phyloP scores from a whole-genome alignment of 495 filamentous ascomycete genomes.

The Xylaria cubensis region DNA sequence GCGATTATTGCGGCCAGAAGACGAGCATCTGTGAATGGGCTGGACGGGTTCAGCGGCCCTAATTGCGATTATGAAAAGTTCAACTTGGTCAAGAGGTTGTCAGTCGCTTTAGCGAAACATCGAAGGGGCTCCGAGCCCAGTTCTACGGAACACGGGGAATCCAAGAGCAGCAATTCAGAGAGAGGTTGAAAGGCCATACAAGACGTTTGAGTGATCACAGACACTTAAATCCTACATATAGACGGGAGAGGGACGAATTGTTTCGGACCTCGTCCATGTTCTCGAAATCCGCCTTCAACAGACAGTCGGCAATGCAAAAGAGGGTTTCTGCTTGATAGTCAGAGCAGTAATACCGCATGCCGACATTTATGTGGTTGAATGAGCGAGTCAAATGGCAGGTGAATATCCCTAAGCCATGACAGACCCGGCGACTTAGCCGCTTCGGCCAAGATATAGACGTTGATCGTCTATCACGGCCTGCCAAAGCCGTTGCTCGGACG shows the following conservation, averaged over 20 bases:
- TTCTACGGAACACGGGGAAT: slow-evolving; percentile 31
- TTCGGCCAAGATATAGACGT: not conserved
- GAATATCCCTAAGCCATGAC: not conserved
- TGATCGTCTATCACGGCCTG: not conserved
- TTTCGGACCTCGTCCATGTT: not conserved
- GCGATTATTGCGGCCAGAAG: slow-evolving; percentile 41
- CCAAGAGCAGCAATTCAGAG: slow-evolving; percentile 26
- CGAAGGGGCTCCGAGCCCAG: slow-evolving; percentile 31
- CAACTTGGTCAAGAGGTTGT: slow-evolving; percentile 33
- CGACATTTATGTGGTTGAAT: not conserved
- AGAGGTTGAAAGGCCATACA: slow-evolving; percentile 14
- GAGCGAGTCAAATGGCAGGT: not conserved
- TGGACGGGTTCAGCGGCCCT: slow-evolving; percentile 19
- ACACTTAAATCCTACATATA: not conserved
- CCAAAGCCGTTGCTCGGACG: not conserved
- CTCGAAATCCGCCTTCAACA: not conserved
- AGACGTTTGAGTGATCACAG: not conserved
- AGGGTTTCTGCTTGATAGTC: not conserved
- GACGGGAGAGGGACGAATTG: not conserved
- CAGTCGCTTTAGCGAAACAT: slow-evolving; percentile 34
- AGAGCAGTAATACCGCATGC: not conserved
- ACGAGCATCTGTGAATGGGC: slow-evolving; percentile 30
- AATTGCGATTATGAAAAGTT: slow-evolving; percentile 27
- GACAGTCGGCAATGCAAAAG: not conserved
- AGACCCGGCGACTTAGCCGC: not conserved